Evolutionary conservation across 129 eudicot genomes (phyloP), one percentile per base, ranked within the genome.

Genomic region (Lactuca sativa): DNA sequence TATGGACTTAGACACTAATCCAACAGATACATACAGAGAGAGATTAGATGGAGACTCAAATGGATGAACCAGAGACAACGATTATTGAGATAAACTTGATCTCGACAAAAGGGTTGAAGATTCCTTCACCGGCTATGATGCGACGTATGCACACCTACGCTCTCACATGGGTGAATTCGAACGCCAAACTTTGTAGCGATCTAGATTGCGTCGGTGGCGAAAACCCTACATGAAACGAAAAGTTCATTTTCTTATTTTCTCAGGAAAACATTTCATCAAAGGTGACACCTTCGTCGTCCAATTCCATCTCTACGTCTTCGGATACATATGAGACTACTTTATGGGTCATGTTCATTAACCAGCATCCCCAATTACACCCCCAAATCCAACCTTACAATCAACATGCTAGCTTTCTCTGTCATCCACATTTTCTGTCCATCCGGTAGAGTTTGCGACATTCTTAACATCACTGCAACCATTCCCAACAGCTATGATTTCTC

Each of bases 161-260:
- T 54, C 68, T 86, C 78, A 83, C 82, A 0, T 89, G 86, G 85
- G 67, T 86, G 4, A 65, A 89, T 64, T 81, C 86, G 0, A 47
- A 82, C 0, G 61, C 71, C 14, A 89, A 89, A 77, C 98, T 93
- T 30, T 95, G 98, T 2, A 86, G 86, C 80, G 74, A 84, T 12
- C 70, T 80, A 63, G 98, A 93, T 59, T 77, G 71, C 6, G 56
- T 89, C 69, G 96, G 96, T 7, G 79, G 86, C 51, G 92, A 85
- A 54, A 93, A 89, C 82, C 98, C 98, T 40, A 86, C 90, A 37
- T 89, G 98, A 96, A 93, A 93, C 77, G 96, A 89, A 21, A 93
- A 86, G 54, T 89, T 93, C 80, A 75, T 93, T 64, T 89, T 89
- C 78, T 88, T 92, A 3, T 95, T 93, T 12, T 60, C 92, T 0